Conservation (phyloP, 148 eudicot genomes). For the Vaccinium corymbosum region DNA sequence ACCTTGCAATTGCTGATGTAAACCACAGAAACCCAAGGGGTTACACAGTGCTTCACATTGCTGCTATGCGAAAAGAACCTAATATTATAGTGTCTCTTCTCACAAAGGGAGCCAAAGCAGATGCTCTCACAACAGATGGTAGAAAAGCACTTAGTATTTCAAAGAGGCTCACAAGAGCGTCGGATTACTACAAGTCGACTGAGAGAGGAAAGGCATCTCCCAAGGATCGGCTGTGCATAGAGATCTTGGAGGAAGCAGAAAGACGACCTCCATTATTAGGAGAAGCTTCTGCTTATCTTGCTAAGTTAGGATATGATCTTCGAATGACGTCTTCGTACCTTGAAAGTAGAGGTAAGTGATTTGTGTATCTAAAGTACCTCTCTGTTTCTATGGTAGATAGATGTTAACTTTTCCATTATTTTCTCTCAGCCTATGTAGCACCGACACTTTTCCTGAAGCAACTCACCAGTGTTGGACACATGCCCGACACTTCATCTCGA, state of each 20-base stretch:
- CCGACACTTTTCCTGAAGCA: too few relatives aligned
- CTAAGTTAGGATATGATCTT: slow-evolving; percentile 71
- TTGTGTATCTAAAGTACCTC: neutral
- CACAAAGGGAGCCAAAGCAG: slow-evolving; percentile 85
- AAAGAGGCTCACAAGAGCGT: slow-evolving; percentile 70
- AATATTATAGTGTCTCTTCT: slow-evolving; percentile 74
- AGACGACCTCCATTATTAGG: slow-evolving; percentile 72
- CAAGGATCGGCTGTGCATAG: slow-evolving; percentile 86
- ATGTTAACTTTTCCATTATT: neutral
- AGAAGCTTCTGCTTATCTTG: slow-evolving; percentile 73
- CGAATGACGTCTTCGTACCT: slow-evolving; percentile 65
- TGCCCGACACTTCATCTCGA: too few relatives aligned
- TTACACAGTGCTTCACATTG: slow-evolving; percentile 80
- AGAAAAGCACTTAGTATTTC: slow-evolving; percentile 78
- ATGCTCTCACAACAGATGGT: slow-evolving; percentile 72
- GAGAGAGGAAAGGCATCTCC: slow-evolving; percentile 65
- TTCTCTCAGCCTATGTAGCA: neutral
- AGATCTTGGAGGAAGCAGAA: slow-evolving; percentile 87
- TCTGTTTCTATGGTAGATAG: neutral
- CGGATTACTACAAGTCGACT: slow-evolving; percentile 41
- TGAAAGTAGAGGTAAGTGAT: slow-evolving; percentile 73
- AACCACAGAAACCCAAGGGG: slow-evolving; percentile 57
- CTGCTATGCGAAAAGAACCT: slow-evolving; percentile 90
- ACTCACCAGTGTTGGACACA: too few relatives aligned
- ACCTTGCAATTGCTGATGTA: slow-evolving; percentile 73